Percentiles rank a stretch among this genome's conserved stretches.
Conservation (phyloP, 768 basidiomycete genomes). For the Termitomyces bulborhizus region DNA sequence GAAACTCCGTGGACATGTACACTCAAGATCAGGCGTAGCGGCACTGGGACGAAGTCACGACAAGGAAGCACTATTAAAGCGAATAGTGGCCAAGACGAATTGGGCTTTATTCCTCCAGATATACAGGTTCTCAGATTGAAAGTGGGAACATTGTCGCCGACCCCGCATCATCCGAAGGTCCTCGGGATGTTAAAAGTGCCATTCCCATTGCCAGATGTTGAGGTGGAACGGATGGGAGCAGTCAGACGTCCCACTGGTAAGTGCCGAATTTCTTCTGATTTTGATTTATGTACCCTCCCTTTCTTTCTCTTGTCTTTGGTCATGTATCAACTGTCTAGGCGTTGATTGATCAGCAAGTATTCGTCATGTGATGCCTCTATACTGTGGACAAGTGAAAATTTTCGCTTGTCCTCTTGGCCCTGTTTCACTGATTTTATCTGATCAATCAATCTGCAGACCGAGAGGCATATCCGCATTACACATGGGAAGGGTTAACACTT, state of each 20-base stretch:
- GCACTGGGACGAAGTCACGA: constrained; percentile 12
- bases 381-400: neutral
- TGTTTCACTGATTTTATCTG: neutral
- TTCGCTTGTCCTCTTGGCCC: neutral
- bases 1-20: constrained; percentile 95
- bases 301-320: neutral
- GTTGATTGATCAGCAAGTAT: neutral
- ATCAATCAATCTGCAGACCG: neutral
- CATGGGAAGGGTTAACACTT: constrained; percentile 45
- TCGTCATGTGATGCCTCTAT: neutral
- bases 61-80: constrained; percentile 7
- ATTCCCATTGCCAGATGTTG: constrained; percentile 80
- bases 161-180: constrained; percentile 94
- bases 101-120: constrained; percentile 8
- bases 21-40: constrained; percentile 51
- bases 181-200: constrained; percentile 89
- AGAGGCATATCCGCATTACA: constrained; percentile 2
- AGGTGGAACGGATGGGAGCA: constrained; percentile 54
- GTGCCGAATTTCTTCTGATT: constrained; percentile 18
- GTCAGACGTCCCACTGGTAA: constrained; percentile 41
- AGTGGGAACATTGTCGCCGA: constrained; percentile 82
- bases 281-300: neutral
- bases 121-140: constrained; percentile 46
- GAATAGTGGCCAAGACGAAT: constrained; percentile 7
- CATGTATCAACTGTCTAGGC: no score